phyloP scores from a whole-genome alignment of 2,329 filamentous ascomycete genomes.

The Claviceps fusiformis region DNA sequence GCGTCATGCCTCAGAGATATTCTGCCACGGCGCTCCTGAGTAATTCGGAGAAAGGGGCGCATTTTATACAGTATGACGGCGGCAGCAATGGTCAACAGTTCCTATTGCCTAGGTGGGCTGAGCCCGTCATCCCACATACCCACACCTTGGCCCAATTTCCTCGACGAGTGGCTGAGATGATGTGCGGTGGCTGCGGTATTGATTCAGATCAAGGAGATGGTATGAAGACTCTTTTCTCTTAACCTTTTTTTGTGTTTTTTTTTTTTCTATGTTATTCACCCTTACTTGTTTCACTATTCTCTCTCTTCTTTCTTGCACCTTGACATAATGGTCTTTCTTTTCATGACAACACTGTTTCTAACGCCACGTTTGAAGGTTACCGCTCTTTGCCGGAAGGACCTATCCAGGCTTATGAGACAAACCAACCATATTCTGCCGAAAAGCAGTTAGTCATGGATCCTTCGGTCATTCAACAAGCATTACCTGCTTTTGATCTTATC shows the following conservation, averaged over 20 bases:
- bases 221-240: slow-evolving; percentile 11
- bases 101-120: slow-evolving; percentile 11
- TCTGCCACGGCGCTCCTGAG: slow-evolving; percentile 3
- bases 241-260: neutral
- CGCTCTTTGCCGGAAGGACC: slow-evolving; percentile 16
- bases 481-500: neutral
- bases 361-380: slow-evolving; percentile 17
- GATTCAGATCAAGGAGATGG: slow-evolving; percentile 16
- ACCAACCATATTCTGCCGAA: slow-evolving; percentile 16
- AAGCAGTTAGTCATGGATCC: neutral
- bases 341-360: neutral
- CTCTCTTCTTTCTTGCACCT: neutral
- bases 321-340: neutral
- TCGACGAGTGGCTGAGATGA: slow-evolving; percentile 16
- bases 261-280: neutral
- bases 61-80: neutral
- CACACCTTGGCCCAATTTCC: slow-evolving; percentile 14
- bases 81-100: slow-evolving; percentile 9
- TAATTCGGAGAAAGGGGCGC: neutral
- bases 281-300: neutral
- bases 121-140: slow-evolving; percentile 11
- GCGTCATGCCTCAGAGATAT: slow-evolving; percentile 17
- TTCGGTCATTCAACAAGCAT: neutral
- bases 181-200: slow-evolving; percentile 21
- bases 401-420: slow-evolving; percentile 15